phyloP scores from a whole-genome alignment of 1,284 basidiomycete species.

The Austroboletus niveus region DNA sequence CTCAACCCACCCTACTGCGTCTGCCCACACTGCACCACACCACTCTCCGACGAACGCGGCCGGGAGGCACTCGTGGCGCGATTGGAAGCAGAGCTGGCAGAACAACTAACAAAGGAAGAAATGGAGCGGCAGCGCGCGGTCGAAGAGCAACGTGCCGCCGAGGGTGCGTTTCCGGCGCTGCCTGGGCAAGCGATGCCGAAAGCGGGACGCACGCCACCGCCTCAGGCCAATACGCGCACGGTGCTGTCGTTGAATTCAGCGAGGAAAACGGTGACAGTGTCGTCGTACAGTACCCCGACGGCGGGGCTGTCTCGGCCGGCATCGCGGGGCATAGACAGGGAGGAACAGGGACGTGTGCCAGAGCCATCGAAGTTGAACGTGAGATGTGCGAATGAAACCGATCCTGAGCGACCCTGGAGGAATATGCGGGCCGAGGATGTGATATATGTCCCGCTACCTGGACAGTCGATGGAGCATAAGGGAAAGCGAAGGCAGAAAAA shows the following conservation, averaged over 20 bases:
- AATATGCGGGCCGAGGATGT: slow-evolving; percentile 38
- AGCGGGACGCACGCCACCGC: slow-evolving; percentile 24
- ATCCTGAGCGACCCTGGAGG: slow-evolving; percentile 46
- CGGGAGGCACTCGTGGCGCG: slow-evolving; percentile 39
- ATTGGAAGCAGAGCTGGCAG: slow-evolving; percentile 44
- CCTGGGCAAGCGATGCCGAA: slow-evolving; percentile 13
- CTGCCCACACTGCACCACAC: slow-evolving; percentile 54
- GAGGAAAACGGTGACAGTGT: slow-evolving; percentile 50
- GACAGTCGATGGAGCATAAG: neutral
- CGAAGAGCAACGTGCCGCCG: slow-evolving; percentile 48
- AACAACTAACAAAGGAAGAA: slow-evolving; percentile 48
- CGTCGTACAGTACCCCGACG: slow-evolving; percentile 44
- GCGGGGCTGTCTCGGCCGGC: slow-evolving; percentile 33
- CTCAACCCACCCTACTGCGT: slow-evolving; percentile 53
- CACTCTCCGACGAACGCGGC: slow-evolving; percentile 37
- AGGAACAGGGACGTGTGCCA: slow-evolving; percentile 36
- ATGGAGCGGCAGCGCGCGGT: slow-evolving; percentile 43
- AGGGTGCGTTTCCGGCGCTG: slow-evolving; percentile 64
- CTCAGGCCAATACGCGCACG: slow-evolving; percentile 47
- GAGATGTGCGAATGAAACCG: slow-evolving; percentile 24
- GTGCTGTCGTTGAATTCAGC: slow-evolving; percentile 59
- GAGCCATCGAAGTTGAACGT: neutral
- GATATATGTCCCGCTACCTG: slow-evolving; percentile 39
- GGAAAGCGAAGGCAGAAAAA: slow-evolving; percentile 28
- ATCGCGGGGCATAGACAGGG: slow-evolving; percentile 36